Evolutionary conservation across 1,284 basidiomycete genomes (phyloP), one percentile per base, ranked within the genome.

Genomic region (Trichosporon sp.): DNA sequence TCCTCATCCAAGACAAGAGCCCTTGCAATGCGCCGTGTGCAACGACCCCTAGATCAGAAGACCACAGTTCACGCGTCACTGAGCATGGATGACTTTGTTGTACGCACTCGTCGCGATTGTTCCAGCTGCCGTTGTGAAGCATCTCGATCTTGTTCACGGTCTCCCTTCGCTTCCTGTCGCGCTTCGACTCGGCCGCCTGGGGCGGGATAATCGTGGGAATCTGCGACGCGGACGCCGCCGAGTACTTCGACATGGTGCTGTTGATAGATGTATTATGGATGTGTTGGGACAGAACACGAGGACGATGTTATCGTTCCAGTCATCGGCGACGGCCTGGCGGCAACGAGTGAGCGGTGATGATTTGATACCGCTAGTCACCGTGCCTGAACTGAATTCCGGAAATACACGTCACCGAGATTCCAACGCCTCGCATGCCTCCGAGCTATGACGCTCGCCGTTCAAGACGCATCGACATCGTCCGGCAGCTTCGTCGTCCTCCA

Each of bases 101-200:
- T 1, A 80, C 85, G 78, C 77, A 86, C 85, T 84, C 79, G 71
- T 87, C 86, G 32, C 85, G 74, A 26, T 81, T 80, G 32, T 82
- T 79, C 76, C 85, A 83, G 70, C 82, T 84, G 61, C 86, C 84
- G 21, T 84, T 83, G 71, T 86, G 84, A 35, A 86, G 78, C 38
- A 83, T 77, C 75, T 86, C 83, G 32, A 87, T 84, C 75, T 85
- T 85, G 73, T 86, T 86, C 68, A 86, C 83, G 65, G 86, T 86
- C 72, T 86, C 86, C 37, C 86, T 75, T 59, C 86, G 75, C 74
- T 86, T 85, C 76, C 85, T 83, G 75, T 86, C 86, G n/a, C 85
- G 79, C 76, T 87, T 86, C 65, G 78, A 83, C 75, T 85, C 83
- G 4, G 77, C 68, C 48, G 76, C 73, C 70, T 78, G 78, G 0